These are phyloP conservation scores for Boletus mariae DNA, from an alignment of 1,284 basidiomycete species.

Conservation along the genomic window DNA sequence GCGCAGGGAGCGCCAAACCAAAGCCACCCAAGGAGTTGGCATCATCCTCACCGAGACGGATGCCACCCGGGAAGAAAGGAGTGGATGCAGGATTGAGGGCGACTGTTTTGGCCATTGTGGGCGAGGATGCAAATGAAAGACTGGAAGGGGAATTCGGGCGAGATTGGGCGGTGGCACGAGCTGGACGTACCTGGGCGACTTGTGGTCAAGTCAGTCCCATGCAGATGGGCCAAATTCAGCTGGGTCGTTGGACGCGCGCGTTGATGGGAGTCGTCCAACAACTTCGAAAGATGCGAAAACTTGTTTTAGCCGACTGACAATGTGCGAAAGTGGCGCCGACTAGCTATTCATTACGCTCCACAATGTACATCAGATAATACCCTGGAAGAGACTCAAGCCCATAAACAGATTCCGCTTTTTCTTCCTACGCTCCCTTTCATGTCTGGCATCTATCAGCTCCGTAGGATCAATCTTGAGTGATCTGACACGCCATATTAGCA, in stretches of 20 bases:
- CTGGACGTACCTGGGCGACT: slow-evolving; percentile 24
- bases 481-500: slow-evolving; percentile 19
- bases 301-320: slow-evolving; percentile 23
- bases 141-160: slow-evolving; percentile 3
- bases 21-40: slow-evolving; percentile 35
- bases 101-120: slow-evolving; percentile 66
- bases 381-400: slow-evolving; percentile 18
- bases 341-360: background rate
- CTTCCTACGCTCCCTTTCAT: slow-evolving; percentile 5
- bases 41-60: slow-evolving; percentile 55
- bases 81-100: slow-evolving; percentile 75
- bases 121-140: slow-evolving; percentile 19
- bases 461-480: slow-evolving; percentile 28
- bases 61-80: slow-evolving; percentile 74
- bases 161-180: slow-evolving; percentile 2
- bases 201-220: slow-evolving; percentile 29
- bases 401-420: slow-evolving; percentile 4
- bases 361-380: slow-evolving; percentile 13
- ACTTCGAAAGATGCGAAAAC: slow-evolving; percentile 13
- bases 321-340: slow-evolving; percentile 31
- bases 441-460: slow-evolving; percentile 21
- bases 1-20: slow-evolving; percentile 45
- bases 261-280: slow-evolving; percentile 19
- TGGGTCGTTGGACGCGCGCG: background rate
- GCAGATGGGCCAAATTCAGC: slow-evolving; percentile 10